Evolutionary conservation across 2,329 filamentous ascomycete species (phyloP), one percentile per base, ranked within the genome.

Genomic region (Alternaria novae-zelandiae): DNA sequence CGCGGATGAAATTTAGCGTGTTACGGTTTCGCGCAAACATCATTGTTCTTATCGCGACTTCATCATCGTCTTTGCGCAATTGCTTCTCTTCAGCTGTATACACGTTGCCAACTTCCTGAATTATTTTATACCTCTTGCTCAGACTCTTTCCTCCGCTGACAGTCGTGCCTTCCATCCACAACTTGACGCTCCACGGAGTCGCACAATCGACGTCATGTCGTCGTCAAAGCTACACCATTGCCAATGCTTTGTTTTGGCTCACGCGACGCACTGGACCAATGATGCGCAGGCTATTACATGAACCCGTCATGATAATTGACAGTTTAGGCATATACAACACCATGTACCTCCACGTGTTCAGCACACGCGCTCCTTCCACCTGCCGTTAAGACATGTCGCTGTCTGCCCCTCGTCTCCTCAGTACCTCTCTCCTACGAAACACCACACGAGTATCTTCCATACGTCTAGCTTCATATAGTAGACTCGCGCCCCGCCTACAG

Each of bases 291-390:
- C 2, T 12, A 64, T 70, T 66, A 60, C 32, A 63, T 66, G 49
- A 45, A 59, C 7, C 15, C 55, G 68, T 71, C 66, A 70, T 70
- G 59, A 64, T 57, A 45, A 66, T 66, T 10, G 55, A 62, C 57
- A 5, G 11, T 54, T 59, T 44, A 13, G 50, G 45, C 46, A 43
- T 43, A 30, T 44, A 43, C 30, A 62, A 56, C 43, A 44, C 54
- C 47, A 56, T 63, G 55, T 47, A 45, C 21, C 20, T 67, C 55
- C 56, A 68, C 58, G 64, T 66, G 63, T 59, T 53, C 17, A 44
- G 28, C 36, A 10, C 25, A 32, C 9, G 15, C 62, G 54, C 43
- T 20, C n/a, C 20, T 36, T 23, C 13, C 23, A 9, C 28, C 15
- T 36, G 6, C n/a, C 46, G 13, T 59, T 61, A 55, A 66, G 64